Conservation (phyloP, 495 filamentous ascomycete species). For the Lasiosphaeria ovina region DNA sequence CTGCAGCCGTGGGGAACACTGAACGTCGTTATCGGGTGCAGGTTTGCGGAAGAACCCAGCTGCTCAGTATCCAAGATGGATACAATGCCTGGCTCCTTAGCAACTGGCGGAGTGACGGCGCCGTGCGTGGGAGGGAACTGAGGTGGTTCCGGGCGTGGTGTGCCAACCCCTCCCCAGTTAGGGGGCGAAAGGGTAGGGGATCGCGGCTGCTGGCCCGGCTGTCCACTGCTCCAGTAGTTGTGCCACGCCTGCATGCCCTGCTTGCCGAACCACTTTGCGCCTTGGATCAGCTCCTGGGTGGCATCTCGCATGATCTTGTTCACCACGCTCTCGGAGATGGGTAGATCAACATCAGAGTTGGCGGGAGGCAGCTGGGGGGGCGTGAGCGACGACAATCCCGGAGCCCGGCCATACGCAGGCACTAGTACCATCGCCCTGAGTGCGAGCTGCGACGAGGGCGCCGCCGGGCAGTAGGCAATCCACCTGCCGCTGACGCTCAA, state of each 20-base stretch:
- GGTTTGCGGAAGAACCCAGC: conserved; percentile 46
- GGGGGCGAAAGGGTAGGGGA: conserved; percentile 32
- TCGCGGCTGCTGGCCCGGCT: conserved; percentile 39
- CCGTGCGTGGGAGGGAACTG: conserved; percentile 80
- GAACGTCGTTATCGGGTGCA: conserved; percentile 74
- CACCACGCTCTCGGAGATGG: conserved; percentile 74
- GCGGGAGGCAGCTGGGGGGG: conserved; percentile 73
- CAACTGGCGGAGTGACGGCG: conserved; percentile 44
- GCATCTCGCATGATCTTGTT: conserved; percentile 84
- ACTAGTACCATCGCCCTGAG: conserved; percentile 58
- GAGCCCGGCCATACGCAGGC: conserved; percentile 51
- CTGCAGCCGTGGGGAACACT: conserved; percentile 81
- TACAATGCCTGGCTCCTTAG: conserved; percentile 72
- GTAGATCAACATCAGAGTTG: conserved; percentile 73
- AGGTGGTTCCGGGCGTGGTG: conserved; percentile 35
- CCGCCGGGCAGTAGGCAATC: conserved; percentile 80
- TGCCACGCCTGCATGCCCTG: conserved; percentile 85
- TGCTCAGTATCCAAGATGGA: conserved; percentile 79
- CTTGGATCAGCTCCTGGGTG: conserved; percentile 86
- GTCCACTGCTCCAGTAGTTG: conserved; percentile 70
- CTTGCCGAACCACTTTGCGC: conserved; percentile 81
- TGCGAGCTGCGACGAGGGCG: conserved; percentile 65
- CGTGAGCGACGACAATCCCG: conserved; percentile 65
- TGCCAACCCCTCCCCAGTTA: conserved; percentile 36
- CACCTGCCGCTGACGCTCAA: conserved; percentile 75